A percentile compares a stretch with the other conserved stretches of the same genome.
These are phyloP conservation scores for Logfia minima DNA, from an alignment of 129 eudicot genomes.

Conservation along the genomic window DNA sequence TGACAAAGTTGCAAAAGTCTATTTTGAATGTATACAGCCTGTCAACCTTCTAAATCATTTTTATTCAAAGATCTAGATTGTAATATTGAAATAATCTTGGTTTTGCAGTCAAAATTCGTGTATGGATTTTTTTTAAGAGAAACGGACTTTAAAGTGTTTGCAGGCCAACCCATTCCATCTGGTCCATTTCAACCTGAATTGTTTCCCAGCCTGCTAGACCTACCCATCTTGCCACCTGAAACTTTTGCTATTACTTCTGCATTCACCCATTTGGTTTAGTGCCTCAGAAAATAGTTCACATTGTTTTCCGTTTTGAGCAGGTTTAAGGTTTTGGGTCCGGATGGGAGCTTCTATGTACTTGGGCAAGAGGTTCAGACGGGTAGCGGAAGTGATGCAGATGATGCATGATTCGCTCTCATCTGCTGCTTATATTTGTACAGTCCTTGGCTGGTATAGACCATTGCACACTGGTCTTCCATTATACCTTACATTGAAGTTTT, in stretches of 20 bases:
- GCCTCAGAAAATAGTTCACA: neutral
- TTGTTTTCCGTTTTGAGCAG: conserved; percentile 27
- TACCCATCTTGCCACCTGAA: neutral
- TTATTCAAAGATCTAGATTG: neutral
- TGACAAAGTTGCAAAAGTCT: neutral
- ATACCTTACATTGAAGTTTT: conserved; percentile 1
- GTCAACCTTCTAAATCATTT: neutral
- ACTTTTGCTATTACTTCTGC: neutral
- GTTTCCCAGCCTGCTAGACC: neutral
- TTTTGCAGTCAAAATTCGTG: neutral
- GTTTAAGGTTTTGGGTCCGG: conserved; percentile 74
- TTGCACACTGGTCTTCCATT: neutral
- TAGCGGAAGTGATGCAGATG: conserved; percentile 64
- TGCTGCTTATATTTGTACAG: conserved; percentile 28
- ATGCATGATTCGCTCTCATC: conserved; percentile 28
- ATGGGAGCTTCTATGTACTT: conserved; percentile 54
- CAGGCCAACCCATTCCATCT: neutral
- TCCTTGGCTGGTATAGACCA: neutral
- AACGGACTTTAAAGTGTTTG: neutral
- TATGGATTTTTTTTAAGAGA: no score
- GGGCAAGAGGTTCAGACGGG: conserved; percentile 48
- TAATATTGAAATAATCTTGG: neutral
- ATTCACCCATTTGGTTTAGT: neutral
- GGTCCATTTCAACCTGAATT: neutral
- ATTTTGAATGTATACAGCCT: neutral